Percentiles rank a stretch among this genome's conserved stretches.
These are phyloP conservation scores for Dipodascus geniculatus DNA, from an alignment of 805 yeast genomes.

Conservation along the genomic window DNA sequence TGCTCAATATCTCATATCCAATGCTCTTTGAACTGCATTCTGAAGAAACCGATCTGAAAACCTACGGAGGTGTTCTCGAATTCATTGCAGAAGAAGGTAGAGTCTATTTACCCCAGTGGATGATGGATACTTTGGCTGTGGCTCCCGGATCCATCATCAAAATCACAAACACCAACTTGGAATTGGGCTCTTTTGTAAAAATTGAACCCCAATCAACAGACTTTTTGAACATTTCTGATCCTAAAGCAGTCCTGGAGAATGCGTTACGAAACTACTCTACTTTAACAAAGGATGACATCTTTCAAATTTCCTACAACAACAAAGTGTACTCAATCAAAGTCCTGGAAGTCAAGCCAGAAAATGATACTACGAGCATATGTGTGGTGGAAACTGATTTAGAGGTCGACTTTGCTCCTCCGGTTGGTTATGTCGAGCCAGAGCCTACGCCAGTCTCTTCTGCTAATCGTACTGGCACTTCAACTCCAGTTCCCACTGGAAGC, in stretches of 20 bases:
- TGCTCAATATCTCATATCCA: slow-evolving; percentile 88
- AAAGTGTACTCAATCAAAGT: slow-evolving; percentile 69
- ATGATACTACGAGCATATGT: slow-evolving; percentile 57
- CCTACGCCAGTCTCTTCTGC: slow-evolving; percentile 11
- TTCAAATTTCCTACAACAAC: slow-evolving; percentile 77
- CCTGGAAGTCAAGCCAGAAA: slow-evolving; percentile 76
- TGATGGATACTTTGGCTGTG: slow-evolving; percentile 65
- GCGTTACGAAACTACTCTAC: slow-evolving; percentile 85
- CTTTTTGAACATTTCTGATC: slow-evolving; percentile 86
- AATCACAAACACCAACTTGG: slow-evolving; percentile 60
- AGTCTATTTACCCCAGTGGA: slow-evolving; percentile 92
- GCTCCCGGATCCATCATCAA: slow-evolving; percentile 75
- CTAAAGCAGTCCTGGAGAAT: slow-evolving; percentile 91
- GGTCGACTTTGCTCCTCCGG: slow-evolving; percentile 98
- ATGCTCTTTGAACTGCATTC: slow-evolving; percentile 79
- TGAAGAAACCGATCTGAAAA: slow-evolving; percentile 44
- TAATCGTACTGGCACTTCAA: slow-evolving; percentile 8
- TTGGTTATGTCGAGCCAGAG: slow-evolving; percentile 86
- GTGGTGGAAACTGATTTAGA: slow-evolving; percentile 94
- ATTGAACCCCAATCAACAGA: slow-evolving; percentile 93
- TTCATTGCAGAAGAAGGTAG: slow-evolving; percentile 97
- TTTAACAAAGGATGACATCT: slow-evolving; percentile 69
- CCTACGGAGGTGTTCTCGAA: slow-evolving; percentile 93
- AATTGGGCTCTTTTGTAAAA: slow-evolving; percentile 79
- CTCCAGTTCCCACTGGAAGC: slow-evolving; percentile 13